phyloP scores from a whole-genome alignment of 305 asterid genomes.

The Stenogyne calaminthoides region DNA sequence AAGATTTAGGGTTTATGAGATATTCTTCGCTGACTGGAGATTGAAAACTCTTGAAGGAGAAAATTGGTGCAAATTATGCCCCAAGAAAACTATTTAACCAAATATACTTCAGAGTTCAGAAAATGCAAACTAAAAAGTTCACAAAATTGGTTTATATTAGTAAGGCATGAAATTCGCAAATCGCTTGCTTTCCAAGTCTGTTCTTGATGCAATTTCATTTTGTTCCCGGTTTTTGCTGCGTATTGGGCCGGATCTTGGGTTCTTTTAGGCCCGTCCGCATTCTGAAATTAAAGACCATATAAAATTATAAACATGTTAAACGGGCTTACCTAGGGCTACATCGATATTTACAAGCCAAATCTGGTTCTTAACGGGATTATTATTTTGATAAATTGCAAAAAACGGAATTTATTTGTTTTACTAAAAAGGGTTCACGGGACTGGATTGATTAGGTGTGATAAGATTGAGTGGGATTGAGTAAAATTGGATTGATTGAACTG shows the following conservation, averaged over 20 bases:
- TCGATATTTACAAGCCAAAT: too few relatives aligned
- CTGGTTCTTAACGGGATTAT: too few relatives aligned
- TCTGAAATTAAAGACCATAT: neutral
- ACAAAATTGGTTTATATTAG: neutral
- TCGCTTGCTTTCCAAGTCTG: constrained; percentile 31
- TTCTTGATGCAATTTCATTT: neutral
- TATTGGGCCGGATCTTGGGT: neutral
- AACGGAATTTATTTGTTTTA: too few relatives aligned
- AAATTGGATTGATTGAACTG: too few relatives aligned
- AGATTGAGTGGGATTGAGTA: too few relatives aligned
- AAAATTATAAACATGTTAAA: too few relatives aligned
- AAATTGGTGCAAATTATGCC: neutral
- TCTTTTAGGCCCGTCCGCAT: neutral
- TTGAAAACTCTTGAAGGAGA: neutral
- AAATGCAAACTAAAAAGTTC: neutral
- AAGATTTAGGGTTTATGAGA: constrained; percentile 32
- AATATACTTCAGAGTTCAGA: neutral
- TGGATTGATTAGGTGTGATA: too few relatives aligned
- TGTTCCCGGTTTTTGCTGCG: neutral
- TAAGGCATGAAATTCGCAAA: constrained; percentile 3
- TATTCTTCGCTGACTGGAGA: constrained; percentile 9
- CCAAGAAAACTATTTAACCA: neutral
- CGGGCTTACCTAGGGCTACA: too few relatives aligned
- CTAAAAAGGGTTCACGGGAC: too few relatives aligned
- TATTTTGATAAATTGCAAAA: too few relatives aligned